Evolutionary conservation across 2,329 filamentous ascomycete genomes (phyloP).

Genomic region (Apiospora saccharicola): DNA sequence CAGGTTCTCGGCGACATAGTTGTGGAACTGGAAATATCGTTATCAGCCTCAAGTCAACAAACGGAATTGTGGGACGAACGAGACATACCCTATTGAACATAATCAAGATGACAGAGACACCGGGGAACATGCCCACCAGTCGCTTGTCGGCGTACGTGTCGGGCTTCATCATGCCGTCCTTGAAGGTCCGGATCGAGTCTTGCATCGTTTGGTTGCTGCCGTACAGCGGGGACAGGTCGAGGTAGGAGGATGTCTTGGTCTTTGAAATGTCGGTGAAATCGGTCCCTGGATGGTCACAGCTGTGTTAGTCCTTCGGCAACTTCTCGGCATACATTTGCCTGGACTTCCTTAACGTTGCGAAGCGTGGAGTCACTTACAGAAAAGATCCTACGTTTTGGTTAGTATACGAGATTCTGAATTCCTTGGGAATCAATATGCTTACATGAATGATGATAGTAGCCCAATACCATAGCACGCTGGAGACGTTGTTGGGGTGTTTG

Average conservation of each 20-base stretch:
- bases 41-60: neutral
- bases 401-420: neutral
- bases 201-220: conserved; percentile 73
- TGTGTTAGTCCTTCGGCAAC: neutral
- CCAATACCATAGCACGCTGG: conserved; percentile 76
- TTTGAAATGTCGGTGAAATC: conserved; percentile 65
- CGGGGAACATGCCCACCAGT: conserved; percentile 74
- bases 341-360: too few species aligned
- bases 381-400: conserved; percentile 56
- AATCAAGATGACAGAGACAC: conserved; percentile 73
- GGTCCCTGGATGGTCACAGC: conserved; percentile 47
- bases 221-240: conserved; percentile 76
- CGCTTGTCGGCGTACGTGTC: conserved; percentile 77
- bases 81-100: conserved; percentile 61
- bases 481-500: conserved; percentile 74
- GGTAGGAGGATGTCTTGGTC: conserved; percentile 75
- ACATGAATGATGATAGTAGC: conserved; percentile 76
- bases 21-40: conserved; percentile 74
- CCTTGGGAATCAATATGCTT: neutral
- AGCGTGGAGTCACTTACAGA: conserved; percentile 51
- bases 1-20: conserved; percentile 81
- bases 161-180: conserved; percentile 75
- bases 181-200: conserved; percentile 72
- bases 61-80: neutral
- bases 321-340: neutral